phyloP scores from a whole-genome alignment of 441 rosid species.

The Heliophila coronopifolia region DNA sequence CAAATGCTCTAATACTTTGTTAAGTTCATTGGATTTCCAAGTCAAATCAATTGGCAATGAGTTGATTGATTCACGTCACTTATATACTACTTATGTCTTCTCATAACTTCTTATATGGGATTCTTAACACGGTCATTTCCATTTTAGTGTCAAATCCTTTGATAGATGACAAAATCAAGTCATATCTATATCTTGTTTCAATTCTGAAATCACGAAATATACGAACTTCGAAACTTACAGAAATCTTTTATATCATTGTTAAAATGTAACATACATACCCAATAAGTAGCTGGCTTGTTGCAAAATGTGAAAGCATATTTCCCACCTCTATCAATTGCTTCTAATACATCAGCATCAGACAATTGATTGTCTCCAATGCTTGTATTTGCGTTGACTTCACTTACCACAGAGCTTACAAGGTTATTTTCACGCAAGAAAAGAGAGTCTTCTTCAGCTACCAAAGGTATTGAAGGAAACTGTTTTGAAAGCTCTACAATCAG shows the following conservation, averaged over 20 bases:
- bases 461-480: conserved; percentile 72
- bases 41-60: background rate
- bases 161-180: background rate
- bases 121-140: no score
- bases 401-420: conserved; percentile 60
- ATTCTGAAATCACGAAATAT: background rate
- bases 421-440: conserved; percentile 51
- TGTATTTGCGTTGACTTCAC: conserved; percentile 44
- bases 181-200: background rate
- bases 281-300: conserved; percentile 67
- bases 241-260: background rate
- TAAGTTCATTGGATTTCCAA: background rate
- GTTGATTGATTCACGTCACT: no score
- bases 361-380: conserved; percentile 36
- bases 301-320: conserved; percentile 48
- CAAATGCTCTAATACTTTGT: background rate
- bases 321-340: conserved; percentile 88
- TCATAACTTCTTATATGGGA: no score
- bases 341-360: conserved; percentile 55
- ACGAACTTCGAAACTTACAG: background rate
- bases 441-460: conserved; percentile 94
- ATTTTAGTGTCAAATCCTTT: background rate
- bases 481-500: conserved; percentile 52
- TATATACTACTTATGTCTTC: no score
- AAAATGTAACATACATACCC: conserved; percentile 41